phyloP scores from a whole-genome alignment of 2,329 filamentous ascomycete species.

The Nakataea oryzae region DNA sequence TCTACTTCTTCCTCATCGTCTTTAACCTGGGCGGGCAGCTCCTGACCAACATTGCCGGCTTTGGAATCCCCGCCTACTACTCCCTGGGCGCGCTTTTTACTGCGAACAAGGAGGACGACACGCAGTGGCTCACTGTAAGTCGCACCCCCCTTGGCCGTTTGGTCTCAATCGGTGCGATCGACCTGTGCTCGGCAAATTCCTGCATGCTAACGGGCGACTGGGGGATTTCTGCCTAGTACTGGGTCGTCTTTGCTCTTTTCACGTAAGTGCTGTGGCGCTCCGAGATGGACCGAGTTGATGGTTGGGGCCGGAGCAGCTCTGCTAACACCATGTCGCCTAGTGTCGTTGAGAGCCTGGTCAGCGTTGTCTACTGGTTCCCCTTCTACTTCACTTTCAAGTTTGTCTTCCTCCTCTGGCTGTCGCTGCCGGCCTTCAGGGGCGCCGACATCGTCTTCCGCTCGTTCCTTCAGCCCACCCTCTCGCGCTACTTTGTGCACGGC shows the following conservation, averaged over 20 bases:
- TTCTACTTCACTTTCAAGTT: slow-evolving; percentile 99
- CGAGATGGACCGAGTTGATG: neutral
- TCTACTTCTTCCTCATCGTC: slow-evolving; percentile 87
- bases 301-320: neutral
- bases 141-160: neutral
- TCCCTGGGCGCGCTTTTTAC: slow-evolving; percentile 71
- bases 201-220: neutral
- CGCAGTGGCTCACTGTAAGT: slow-evolving; percentile 66
- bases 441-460: slow-evolving; percentile 96
- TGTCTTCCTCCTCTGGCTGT: slow-evolving; percentile 92
- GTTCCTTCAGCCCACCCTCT: slow-evolving; percentile 80
- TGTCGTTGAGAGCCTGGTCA: slow-evolving; percentile 72
- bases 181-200: slow-evolving; percentile 14
- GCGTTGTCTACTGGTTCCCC: slow-evolving; percentile 87
- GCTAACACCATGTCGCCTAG: slow-evolving; percentile 19
- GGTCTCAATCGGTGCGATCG: neutral
- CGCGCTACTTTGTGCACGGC: slow-evolving; percentile 71
- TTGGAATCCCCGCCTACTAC: slow-evolving; percentile 76
- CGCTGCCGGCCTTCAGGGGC: slow-evolving; percentile 88
- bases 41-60: slow-evolving; percentile 77
- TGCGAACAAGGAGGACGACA: slow-evolving; percentile 62
- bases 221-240: slow-evolving; percentile 49
- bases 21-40: slow-evolving; percentile 88
- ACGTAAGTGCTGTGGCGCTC: slow-evolving; percentile 36
- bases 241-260: slow-evolving; percentile 77